Base-by-base conservation (phyloP, 1,284 basidiomycete genomes). In the Rhodotorula sp. region DNA sequence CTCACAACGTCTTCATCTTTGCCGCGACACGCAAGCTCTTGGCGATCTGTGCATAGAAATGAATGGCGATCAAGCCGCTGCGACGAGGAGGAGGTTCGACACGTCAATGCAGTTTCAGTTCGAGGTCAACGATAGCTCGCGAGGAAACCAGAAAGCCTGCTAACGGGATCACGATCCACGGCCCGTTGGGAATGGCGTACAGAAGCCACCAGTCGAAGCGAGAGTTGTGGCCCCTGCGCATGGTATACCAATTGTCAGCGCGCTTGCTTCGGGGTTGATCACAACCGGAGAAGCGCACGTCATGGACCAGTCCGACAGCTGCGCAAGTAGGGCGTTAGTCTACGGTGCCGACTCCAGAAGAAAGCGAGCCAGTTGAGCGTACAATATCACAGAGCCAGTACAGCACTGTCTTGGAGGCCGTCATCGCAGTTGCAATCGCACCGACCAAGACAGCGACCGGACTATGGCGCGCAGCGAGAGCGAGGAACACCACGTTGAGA, bases 361-460 rank as follows among this genome's bases (percentile, higher is more conserved):
- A 12, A 8, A 42, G 49, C 14, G 33, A 26, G 17, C 15, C 2
- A 12, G 51, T 8, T 1, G 14, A 42, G 6, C 49, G 61, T 29
- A 55, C 61, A 26, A 29, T 62, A 26, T 75, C 74, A 17, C 57
- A n/a, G 1, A 73, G 63, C 72, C 72, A 75, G 62, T 75, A 75
- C 61, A 75, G 53, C 4, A 71, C 54, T n/a, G 72, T 74, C 60
- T 74, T 64, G 12, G 24, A 15, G 3, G 65, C 44, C 1, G 65
- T 95, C 88, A 93, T 89, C 18, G 85, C 79, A 1, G 85, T 87
- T 0, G 86, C 84, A 18, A 86, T 83, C 77, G 95, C 89, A 0
- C 91, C 94, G 61, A 94, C 79, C 51, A 95, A 77, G 0, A 90
- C 85, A 0, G 91, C 90, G 4, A 84, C 79, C 0, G 89, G 84